Conservation (phyloP, 2,329 filamentous ascomycete genomes). For the Alternaria metachromatica region DNA sequence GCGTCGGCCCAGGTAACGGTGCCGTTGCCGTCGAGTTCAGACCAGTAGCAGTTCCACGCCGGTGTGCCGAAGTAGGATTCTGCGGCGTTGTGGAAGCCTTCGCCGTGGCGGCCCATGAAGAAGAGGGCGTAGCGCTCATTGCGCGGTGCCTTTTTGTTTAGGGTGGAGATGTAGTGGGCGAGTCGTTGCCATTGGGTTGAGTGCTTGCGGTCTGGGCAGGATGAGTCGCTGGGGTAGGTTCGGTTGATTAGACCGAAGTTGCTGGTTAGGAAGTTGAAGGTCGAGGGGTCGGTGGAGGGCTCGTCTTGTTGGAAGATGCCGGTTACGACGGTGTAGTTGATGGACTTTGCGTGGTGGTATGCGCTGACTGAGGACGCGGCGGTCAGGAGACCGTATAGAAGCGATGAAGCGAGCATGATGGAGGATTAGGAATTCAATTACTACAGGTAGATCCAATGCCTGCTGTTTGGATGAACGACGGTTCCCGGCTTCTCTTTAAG, state of each 20-base stretch:
- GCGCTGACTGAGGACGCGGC: constrained; percentile 21
- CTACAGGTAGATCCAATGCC: not conserved
- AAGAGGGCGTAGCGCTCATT: constrained; percentile 69
- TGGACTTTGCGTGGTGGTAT: constrained; percentile 42
- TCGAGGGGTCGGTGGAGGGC: constrained; percentile 59
- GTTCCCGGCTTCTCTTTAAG: constrained; percentile 10
- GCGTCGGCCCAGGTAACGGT: constrained; percentile 70
- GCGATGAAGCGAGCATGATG: constrained; percentile 25
- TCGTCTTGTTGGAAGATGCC: constrained; percentile 72
- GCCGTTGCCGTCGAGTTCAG: constrained; percentile 67
- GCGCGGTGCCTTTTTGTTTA: constrained; percentile 58
- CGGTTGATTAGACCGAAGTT: constrained; percentile 73
- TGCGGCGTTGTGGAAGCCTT: constrained; percentile 71
- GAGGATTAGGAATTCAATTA: not conserved
- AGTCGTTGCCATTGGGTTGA: constrained; percentile 72
- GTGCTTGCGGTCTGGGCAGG: constrained; percentile 43
- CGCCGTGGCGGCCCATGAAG: constrained; percentile 72
- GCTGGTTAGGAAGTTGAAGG: constrained; percentile 55
- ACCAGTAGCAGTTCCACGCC: constrained; percentile 76
- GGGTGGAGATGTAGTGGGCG: constrained; percentile 60
- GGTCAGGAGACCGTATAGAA: constrained; percentile 25
- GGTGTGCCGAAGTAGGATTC: constrained; percentile 71
- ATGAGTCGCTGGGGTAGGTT: constrained; percentile 63
- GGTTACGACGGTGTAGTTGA: constrained; percentile 66
- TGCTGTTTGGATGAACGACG: not conserved